These are phyloP conservation scores for Boletus subcaerulescens DNA, from an alignment of 768 basidiomycete species.

Conservation along the genomic window DNA sequence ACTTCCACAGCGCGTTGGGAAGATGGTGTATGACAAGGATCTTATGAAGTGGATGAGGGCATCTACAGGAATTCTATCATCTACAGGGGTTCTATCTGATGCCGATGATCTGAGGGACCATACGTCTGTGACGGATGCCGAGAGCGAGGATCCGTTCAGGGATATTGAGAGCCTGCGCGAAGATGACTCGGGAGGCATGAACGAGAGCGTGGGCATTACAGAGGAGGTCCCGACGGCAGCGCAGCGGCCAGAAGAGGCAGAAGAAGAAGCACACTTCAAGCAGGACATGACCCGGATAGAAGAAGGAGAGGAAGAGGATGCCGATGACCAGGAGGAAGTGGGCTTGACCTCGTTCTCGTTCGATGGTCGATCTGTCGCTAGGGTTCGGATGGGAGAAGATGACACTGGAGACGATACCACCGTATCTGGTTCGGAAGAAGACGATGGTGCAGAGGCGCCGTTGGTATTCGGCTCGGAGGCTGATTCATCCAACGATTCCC, in stretches of 20 bases:
- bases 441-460: slow-evolving; percentile 16
- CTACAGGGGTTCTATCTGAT: slow-evolving; percentile 34
- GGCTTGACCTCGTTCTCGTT: slow-evolving; percentile 72
- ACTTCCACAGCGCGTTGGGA: slow-evolving; percentile 76
- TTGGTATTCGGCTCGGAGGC: slow-evolving; percentile 37
- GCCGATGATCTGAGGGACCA: slow-evolving; percentile 31
- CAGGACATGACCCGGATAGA: slow-evolving; percentile 40
- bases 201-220: background rate
- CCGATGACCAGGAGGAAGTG: slow-evolving; percentile 63
- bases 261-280: slow-evolving; percentile 14
- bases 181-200: slow-evolving; percentile 43
- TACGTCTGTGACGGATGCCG: slow-evolving; percentile 36
- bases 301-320: slow-evolving; percentile 42
- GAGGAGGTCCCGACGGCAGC: slow-evolving; percentile 4
- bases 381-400: slow-evolving; percentile 40
- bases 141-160: slow-evolving; percentile 86
- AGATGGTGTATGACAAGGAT: slow-evolving; percentile 83
- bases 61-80: slow-evolving; percentile 37
- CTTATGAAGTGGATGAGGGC: slow-evolving; percentile 85
- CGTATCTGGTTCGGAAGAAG: slow-evolving; percentile 33
- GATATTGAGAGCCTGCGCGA: slow-evolving; percentile 86
- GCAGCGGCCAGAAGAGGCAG: slow-evolving; percentile 11
- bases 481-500: slow-evolving; percentile 25
- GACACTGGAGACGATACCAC: slow-evolving; percentile 41
- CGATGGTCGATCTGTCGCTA: slow-evolving; percentile 55